Conservation (phyloP, 2,329 filamentous ascomycete species). For the Arthrobotrys conoides region DNA sequence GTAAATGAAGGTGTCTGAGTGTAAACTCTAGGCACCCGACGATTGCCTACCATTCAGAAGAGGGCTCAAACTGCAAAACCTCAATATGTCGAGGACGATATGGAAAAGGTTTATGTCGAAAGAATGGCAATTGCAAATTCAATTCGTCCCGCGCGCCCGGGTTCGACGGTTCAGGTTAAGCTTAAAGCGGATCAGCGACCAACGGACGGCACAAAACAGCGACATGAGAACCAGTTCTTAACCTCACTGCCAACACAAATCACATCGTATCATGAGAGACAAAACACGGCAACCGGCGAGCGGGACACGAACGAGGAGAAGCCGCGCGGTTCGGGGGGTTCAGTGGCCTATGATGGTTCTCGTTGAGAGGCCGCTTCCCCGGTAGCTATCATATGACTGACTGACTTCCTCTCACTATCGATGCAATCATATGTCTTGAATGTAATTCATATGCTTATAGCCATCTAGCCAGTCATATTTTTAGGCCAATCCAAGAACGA, state of each 20-base stretch:
- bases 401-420: background rate
- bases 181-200: constrained; percentile 15
- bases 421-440: constrained; percentile 13
- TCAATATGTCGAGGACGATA: too few species aligned
- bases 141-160: constrained; percentile 7
- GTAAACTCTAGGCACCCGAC: constrained; percentile 5
- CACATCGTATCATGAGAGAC: constrained; percentile 1
- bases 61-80: background rate
- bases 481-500: background rate
- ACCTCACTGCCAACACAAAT: constrained; percentile 28
- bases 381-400: background rate
- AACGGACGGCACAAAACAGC: background rate
- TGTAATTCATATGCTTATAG: background rate
- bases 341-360: background rate
- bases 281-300: constrained; percentile 1
- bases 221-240: background rate
- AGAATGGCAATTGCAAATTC: too few species aligned
- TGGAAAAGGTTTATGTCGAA: background rate
- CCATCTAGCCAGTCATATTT: background rate
- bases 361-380: background rate
- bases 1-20: constrained; percentile 11
- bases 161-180: constrained; percentile 18
- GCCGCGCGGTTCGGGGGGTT: constrained; percentile 18
- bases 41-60: background rate
- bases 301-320: background rate